Conservation (phyloP, 306 rosid genomes). For the Ziziphus jujuba region DNA sequence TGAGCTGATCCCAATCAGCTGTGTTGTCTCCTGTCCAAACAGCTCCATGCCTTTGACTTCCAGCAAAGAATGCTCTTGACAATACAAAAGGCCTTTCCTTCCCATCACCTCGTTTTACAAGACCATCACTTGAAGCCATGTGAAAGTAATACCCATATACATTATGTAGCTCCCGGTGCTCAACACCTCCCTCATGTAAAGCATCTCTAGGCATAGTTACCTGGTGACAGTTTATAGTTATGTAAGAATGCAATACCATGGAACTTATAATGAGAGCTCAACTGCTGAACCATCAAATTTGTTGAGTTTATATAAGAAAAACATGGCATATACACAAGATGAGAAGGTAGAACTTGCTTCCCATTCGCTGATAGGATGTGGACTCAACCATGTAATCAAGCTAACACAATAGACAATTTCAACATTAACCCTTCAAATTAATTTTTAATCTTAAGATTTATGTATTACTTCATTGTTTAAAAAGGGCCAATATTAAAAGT, state of each 20-base stretch:
- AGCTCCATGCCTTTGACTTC: conserved; percentile 88
- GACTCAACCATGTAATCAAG: no score
- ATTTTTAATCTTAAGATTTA: no score
- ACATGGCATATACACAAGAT: no score
- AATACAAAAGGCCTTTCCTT: conserved; percentile 90
- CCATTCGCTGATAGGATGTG: no score
- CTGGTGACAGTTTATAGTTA: conserved; percentile 38
- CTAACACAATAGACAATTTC: no score
- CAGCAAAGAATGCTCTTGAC: conserved; percentile 89
- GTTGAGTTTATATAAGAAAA: background rate
- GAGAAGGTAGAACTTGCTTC: no score
- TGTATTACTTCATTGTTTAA: no score
- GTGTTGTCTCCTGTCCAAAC: conserved; percentile 97
- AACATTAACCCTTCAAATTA: no score
- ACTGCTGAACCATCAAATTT: background rate
- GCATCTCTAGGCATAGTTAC: conserved; percentile 96
- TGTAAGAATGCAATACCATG: background rate
- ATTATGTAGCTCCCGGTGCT: conserved; percentile 91
- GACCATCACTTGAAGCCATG: conserved; percentile 91
- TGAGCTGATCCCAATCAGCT: conserved; percentile 92
- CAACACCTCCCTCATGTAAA: conserved; percentile 70
- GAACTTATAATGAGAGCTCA: background rate
- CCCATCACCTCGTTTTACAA: conserved; percentile 81
- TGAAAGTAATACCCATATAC: conserved; percentile 95
- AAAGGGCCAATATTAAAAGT: no score